Evolutionary conservation across 352 stramenopile genomes (phyloP).

Genomic region (Aphanomyces astaci): DNA sequence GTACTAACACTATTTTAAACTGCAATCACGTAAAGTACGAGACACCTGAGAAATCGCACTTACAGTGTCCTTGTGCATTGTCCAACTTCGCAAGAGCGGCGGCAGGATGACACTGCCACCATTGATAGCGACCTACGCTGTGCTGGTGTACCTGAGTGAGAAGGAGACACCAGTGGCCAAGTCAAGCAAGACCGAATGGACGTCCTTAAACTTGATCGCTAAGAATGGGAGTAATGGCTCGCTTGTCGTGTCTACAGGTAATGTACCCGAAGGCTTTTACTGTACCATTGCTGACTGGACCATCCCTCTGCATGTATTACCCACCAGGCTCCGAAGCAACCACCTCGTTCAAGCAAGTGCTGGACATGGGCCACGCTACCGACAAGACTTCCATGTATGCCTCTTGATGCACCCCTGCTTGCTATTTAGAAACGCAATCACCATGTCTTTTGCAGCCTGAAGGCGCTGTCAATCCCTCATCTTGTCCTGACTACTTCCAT

Average conservation of each 20-base stretch:
- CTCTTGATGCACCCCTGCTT: not conserved
- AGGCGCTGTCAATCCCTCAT: not conserved
- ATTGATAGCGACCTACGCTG: not conserved
- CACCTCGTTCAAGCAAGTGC: not conserved
- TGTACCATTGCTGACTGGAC: too few species aligned
- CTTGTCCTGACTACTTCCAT: not conserved
- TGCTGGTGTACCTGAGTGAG: not conserved
- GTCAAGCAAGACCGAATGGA: not conserved
- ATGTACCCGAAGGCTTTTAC: not conserved
- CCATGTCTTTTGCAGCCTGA: not conserved
- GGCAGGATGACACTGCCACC: not conserved
- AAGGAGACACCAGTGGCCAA: not conserved
- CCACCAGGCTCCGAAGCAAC: not conserved
- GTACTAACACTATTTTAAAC: not conserved
- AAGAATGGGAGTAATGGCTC: not conserved
- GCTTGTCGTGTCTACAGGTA: not conserved
- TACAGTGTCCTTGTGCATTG: not conserved
- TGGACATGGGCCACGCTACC: not conserved
- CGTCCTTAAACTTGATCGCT: not conserved
- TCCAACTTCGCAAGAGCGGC: not conserved
- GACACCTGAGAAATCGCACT: not conserved
- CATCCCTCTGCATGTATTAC: not conserved
- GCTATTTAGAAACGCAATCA: not conserved
- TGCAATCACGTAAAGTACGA: not conserved
- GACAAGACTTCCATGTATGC: slow-evolving; percentile 6